These are phyloP conservation scores for Ganoderma resinaceum DNA, from an alignment of 1,284 basidiomycete species.

Conservation along the genomic window DNA sequence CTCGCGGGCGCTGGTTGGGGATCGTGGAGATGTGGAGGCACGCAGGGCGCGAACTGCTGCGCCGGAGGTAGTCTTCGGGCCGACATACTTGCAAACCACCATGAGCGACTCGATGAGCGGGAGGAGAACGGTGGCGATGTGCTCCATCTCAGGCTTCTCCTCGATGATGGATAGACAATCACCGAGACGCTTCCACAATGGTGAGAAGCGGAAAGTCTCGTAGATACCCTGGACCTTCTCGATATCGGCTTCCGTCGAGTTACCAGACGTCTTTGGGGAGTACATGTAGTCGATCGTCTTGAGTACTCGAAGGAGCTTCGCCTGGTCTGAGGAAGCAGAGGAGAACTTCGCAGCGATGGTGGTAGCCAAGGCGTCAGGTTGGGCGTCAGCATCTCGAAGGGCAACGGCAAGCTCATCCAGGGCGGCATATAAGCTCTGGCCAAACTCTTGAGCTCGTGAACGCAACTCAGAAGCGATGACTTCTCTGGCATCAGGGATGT, in stretches of 20 bases:
- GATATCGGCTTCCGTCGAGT: slow-evolving; percentile 59
- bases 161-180: slow-evolving; percentile 87
- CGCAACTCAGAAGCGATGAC: slow-evolving; percentile 89
- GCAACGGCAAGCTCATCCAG: slow-evolving; percentile 77
- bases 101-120: slow-evolving; percentile 95
- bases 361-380: slow-evolving; percentile 65
- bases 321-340: slow-evolving; percentile 90
- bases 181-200: slow-evolving; percentile 86
- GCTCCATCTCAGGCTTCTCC: slow-evolving; percentile 80
- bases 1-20: slow-evolving; percentile 69
- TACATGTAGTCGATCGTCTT: slow-evolving; percentile 98
- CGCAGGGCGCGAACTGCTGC: slow-evolving; percentile 56
- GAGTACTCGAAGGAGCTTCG: slow-evolving; percentile 89
- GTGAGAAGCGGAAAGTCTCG: slow-evolving; percentile 86
- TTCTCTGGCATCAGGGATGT: slow-evolving; percentile 86
- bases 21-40: slow-evolving; percentile 69
- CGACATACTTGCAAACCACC: slow-evolving; percentile 97
- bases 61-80: slow-evolving; percentile 58
- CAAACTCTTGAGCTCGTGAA: slow-evolving; percentile 86
- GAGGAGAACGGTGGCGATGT: slow-evolving; percentile 89
- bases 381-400: slow-evolving; percentile 54
- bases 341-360: slow-evolving; percentile 89
- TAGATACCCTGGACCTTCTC: slow-evolving; percentile 88
- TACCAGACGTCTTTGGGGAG: slow-evolving; percentile 60
- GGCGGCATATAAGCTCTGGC: slow-evolving; percentile 74